Evolutionary conservation across 352 stramenopile species (phyloP), one percentile per base, ranked within the genome.

Genomic region (Pythium phragmitis): DNA sequence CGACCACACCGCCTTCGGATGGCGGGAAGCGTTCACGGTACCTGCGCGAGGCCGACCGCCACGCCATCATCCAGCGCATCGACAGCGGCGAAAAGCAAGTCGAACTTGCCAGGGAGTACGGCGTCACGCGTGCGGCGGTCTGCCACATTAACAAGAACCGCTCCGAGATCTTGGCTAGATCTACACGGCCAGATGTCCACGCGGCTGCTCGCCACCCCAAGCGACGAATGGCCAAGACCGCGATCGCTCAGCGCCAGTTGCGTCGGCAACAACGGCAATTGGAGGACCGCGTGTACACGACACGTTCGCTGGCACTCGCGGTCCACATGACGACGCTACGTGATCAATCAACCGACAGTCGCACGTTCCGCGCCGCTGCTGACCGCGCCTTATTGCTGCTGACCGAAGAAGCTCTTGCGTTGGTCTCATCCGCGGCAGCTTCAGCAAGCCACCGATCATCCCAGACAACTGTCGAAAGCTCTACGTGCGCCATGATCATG

Each of bases 101-200:
- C 17, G 64, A 73, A 0, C 58, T 91, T 23, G 82, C 82, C 13
- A 67, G 79, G 1, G 82, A 91, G 37, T 89, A 87, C 47, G 79
- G 82, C n/a, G 80, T 91, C 26, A 89, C 82, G 21, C 64, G 82
- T 7, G 80, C 82, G 0, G 82, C 82, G 17, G 85, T 91, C 55
- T 91, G 82, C 59, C 80, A 89, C 63, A 91, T 91, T 59, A 91
- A 91, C 56, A 91, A 91, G 65, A 89, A 91, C 53, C 75, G 75
- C 39, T 77, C 75, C 8, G 80, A 87, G 68, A 88, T 91, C 61
- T 67, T 91, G n/a, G 77, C 61, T 37, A 63, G 68, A 1, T 73
- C 65, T 21, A 45, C 49, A 4, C 59, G 65, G 6, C 39, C 56
- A 3, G 60, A 73, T 47, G 66, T 69, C 37, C 54, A 59, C 45